Evolutionary conservation across 139 green algal species (phyloP), one percentile per base, ranked within the genome.

Genomic region (Picocystis salinarum): DNA sequence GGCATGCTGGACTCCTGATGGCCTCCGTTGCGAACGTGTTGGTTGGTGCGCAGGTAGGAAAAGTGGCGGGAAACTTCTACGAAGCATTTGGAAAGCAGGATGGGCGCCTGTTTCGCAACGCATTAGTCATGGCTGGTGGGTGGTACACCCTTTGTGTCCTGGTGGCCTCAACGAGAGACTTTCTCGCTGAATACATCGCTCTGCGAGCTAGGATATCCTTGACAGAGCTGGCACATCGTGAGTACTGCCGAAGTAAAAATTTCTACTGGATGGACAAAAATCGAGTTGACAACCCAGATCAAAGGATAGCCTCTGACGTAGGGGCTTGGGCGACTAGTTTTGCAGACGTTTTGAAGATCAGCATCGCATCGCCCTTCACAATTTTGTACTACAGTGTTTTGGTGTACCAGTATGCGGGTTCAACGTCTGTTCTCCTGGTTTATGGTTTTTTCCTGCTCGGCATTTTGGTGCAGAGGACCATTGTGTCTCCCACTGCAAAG

Each of bases 261-360:
- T 69, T 64, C 26, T 42, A 30, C 15, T n/a, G 17, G 2, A 19
- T 65, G 22, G 37, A 27, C 40, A 11, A 31, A 10, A 13, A 46
- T 39, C 39, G 70, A 22, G 67, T 91, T 19, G 82, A 93, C 58
- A 93, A 93, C 56, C 82, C 82, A 10, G 82, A 93, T 52, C 82
- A 93, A 55, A 74, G 82, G 30, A 86, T 93, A 4, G 61, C 80
- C 0, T 62, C 68, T 22, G 82, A 93, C 37, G 54, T 29, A 17
- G 24, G 4, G 11, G 28, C 36, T 6, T 36, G 33, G 10, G 46
- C 24, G 26, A 11, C 27, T 36, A 20, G 34, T 4, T 26, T 46
- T 9, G 15, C 40, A 5, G 40, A 46, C 25, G 39, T 55, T 0
- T 24, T 25, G 15, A 17, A 20, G 1, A 34, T 67, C 30, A 39